phyloP scores from a whole-genome alignment of 2,329 filamentous ascomycete species.

The Rhynchosporium agropyri region DNA sequence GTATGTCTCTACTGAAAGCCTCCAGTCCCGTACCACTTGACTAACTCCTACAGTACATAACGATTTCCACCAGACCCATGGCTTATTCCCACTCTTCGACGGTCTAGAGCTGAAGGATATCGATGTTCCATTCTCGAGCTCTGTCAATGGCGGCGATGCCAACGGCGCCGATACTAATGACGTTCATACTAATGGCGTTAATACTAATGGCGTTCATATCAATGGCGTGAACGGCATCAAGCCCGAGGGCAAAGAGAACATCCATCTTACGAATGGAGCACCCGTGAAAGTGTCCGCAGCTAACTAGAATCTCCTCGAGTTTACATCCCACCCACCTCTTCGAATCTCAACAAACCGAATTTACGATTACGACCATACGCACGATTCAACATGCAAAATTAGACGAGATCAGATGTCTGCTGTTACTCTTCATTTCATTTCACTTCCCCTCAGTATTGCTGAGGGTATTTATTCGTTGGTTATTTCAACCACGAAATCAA shows the following conservation, averaged over 20 bases:
- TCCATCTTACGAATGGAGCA: slow-evolving; percentile 33
- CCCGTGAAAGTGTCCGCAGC: neutral
- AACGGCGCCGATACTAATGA: slow-evolving; percentile 18
- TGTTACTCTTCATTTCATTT: slow-evolving; percentile 19
- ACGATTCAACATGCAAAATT: slow-evolving; percentile 41
- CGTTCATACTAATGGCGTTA: slow-evolving; percentile 10
- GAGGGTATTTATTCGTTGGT: neutral
- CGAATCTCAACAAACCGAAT: slow-evolving; percentile 28
- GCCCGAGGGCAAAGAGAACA: slow-evolving; percentile 24
- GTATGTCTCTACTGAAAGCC: slow-evolving; percentile 52
- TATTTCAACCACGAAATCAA: slow-evolving; percentile 1
- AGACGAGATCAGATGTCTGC: slow-evolving; percentile 15
- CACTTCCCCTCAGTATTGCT: neutral
- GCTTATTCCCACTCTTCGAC: slow-evolving; percentile 85
- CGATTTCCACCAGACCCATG: slow-evolving; percentile 84
- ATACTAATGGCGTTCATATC: slow-evolving; percentile 12
- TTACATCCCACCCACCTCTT: neutral
- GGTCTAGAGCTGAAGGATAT: slow-evolving; percentile 71
- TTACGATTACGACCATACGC: slow-evolving; percentile 14
- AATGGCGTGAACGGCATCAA: slow-evolving; percentile 29
- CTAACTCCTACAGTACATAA: slow-evolving; percentile 76
- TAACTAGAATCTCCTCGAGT: neutral
- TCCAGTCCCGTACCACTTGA: slow-evolving; percentile 18
- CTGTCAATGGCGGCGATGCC: slow-evolving; percentile 21
- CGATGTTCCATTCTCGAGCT: slow-evolving; percentile 47